These are phyloP conservation scores for Incumbomyces lentus DNA, from an alignment of 2,329 filamentous ascomycete species.

Conservation along the genomic window DNA sequence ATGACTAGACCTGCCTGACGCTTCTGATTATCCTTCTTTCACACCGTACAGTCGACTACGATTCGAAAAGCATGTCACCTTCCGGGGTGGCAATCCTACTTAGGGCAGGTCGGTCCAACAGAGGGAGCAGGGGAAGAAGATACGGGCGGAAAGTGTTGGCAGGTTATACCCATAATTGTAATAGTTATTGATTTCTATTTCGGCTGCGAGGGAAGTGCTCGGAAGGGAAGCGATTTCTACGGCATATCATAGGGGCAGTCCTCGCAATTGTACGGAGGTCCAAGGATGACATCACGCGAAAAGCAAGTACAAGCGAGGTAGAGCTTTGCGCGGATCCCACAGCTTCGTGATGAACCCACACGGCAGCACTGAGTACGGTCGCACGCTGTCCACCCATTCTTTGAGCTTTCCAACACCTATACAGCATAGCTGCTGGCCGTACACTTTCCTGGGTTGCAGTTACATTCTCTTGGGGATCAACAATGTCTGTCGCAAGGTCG, in stretches of 20 bases:
- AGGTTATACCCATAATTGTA: constrained; percentile 48
- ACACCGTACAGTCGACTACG: too few species aligned
- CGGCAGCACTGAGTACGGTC: not conserved
- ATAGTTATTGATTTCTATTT: too few species aligned
- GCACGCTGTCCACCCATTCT: too few species aligned
- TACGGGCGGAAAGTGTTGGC: constrained; percentile 49
- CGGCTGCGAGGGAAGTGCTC: too few species aligned
- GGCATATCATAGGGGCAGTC: constrained; percentile 16
- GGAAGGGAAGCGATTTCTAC: too few species aligned
- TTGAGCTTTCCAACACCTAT: too few species aligned
- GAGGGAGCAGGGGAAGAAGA: constrained; percentile 39
- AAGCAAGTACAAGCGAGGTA: not conserved
- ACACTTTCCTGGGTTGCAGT: too few species aligned
- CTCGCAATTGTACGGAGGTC: too few species aligned
- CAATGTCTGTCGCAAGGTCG: constrained; percentile 18
- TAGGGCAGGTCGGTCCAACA: constrained; percentile 38
- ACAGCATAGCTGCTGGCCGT: too few species aligned
- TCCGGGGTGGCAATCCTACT: constrained; percentile 42
- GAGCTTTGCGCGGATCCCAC: not conserved
- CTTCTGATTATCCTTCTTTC: not conserved
- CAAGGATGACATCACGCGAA: too few species aligned
- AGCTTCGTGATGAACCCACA: not conserved
- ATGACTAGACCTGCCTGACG: too few species aligned
- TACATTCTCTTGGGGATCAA: too few species aligned
- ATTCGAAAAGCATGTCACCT: constrained; percentile 34